phyloP scores from a whole-genome alignment of 2,329 filamentous ascomycete species.

The Xylariaceae sp. region DNA sequence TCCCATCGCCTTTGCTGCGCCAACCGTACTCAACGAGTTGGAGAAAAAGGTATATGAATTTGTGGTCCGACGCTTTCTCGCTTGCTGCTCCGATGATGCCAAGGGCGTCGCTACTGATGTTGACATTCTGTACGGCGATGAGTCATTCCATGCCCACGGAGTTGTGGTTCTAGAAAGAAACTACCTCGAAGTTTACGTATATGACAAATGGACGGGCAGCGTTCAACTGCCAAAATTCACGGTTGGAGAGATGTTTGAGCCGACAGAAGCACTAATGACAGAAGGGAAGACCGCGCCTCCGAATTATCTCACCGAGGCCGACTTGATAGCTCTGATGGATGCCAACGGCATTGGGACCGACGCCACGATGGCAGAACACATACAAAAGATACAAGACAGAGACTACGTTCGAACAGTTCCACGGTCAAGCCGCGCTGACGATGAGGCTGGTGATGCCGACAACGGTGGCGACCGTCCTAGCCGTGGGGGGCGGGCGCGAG shows the following conservation, averaged over 20 bases:
- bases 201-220: slow-evolving; percentile 93
- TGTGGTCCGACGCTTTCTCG: slow-evolving; percentile 82
- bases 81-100: slow-evolving; percentile 93
- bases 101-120: slow-evolving; percentile 80
- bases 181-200: slow-evolving; percentile 91
- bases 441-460: slow-evolving; percentile 36
- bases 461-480: slow-evolving; percentile 46
- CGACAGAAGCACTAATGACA: slow-evolving; percentile 79
- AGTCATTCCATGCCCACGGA: slow-evolving; percentile 76
- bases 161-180: slow-evolving; percentile 82
- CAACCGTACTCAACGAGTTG: slow-evolving; percentile 55
- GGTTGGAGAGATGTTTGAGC: slow-evolving; percentile 76
- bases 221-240: slow-evolving; percentile 74
- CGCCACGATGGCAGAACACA: slow-evolving; percentile 98
- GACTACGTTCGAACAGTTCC: slow-evolving; percentile 70
- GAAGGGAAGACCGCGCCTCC: slow-evolving; percentile 88
- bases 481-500: slow-evolving; percentile 43
- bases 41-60: slow-evolving; percentile 87
- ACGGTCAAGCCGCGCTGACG: slow-evolving; percentile 35
- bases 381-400: slow-evolving; percentile 87
- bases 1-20: slow-evolving; percentile 76
- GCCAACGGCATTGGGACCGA: slow-evolving; percentile 97
- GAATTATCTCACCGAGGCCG: slow-evolving; percentile 85
- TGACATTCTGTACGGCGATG: slow-evolving; percentile 76
- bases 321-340: slow-evolving; percentile 95